A percentile compares a stretch with the other conserved stretches of the same genome.
These are phyloP conservation scores for Fusarium armeniacum DNA, from an alignment of 2,329 filamentous ascomycete species.

Conservation along the genomic window DNA sequence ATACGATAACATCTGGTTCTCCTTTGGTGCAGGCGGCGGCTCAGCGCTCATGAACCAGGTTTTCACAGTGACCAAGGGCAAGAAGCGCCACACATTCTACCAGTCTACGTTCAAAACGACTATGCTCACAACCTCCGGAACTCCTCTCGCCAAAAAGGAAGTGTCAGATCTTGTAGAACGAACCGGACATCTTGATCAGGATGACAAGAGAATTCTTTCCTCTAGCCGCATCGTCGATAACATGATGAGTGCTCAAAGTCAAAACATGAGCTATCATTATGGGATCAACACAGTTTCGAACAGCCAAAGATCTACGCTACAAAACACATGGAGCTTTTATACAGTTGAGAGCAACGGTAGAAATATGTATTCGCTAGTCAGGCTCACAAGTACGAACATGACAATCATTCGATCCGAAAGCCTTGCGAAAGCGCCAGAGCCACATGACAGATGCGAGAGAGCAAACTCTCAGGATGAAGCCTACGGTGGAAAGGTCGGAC, in stretches of 20 bases:
- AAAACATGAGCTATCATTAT: conserved; percentile 20
- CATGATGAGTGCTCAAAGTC: conserved; percentile 29
- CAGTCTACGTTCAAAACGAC: conserved; percentile 21
- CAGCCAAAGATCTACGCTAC: conserved; percentile 12
- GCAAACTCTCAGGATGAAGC: conserved; percentile 39
- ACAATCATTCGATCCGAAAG: conserved; percentile 34
- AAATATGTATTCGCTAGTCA: conserved; percentile 4
- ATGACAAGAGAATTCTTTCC: conserved; percentile 3
- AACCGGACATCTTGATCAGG: conserved; percentile 26
- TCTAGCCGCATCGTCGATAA: conserved; percentile 7
- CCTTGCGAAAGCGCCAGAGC: conserved; percentile 4
- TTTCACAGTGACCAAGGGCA: conserved; percentile 34
- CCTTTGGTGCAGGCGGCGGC: conserved; percentile 28
- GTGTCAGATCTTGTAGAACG: conserved; percentile 22
- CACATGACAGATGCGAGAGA: conserved; percentile 10
- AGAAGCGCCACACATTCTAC: conserved; percentile 23
- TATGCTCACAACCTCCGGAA: conserved; percentile 17
- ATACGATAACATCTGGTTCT: conserved; percentile 38
- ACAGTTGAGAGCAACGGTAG: not conserved
- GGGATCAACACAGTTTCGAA: conserved; percentile 12
- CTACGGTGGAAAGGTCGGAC: conserved; percentile 23
- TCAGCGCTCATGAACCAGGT: conserved; percentile 36
- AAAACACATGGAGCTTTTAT: conserved; percentile 21
- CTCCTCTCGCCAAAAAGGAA: conserved; percentile 5
- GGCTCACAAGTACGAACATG: conserved; percentile 34